Percentiles rank a stretch among this genome's conserved stretches.
Conservation (phyloP, 768 basidiomycete species). For the Flagelloscypha sp. region DNA sequence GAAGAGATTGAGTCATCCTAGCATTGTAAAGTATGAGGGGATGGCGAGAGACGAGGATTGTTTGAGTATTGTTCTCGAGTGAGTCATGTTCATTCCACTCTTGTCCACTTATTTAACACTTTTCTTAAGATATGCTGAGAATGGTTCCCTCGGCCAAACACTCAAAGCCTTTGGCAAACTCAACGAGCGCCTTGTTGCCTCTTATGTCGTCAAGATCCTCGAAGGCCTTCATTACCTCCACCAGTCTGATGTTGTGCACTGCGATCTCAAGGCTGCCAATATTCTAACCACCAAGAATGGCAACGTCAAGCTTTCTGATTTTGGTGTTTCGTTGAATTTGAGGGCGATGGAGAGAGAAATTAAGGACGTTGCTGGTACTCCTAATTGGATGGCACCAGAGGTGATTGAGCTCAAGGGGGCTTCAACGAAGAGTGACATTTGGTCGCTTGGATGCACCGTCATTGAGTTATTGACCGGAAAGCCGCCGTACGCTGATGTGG, state of each 20-base stretch:
- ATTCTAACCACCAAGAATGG: constrained; percentile 98
- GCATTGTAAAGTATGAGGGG: constrained; percentile 96
- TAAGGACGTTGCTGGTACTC: constrained; percentile 87
- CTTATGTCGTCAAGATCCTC: constrained; percentile 93
- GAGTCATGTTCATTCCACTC: constrained; percentile 24
- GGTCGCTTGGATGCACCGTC: constrained; percentile 93
- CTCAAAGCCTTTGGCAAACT: constrained; percentile 90
- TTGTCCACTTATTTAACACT: constrained; percentile 11
- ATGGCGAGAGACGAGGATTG: constrained; percentile 86
- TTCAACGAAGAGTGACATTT: constrained; percentile 88
- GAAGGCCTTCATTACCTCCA: constrained; percentile 95
- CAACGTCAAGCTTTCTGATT: constrained; percentile 94
- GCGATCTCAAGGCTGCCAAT: constrained; percentile 97
- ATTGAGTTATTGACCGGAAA: constrained; percentile 88
- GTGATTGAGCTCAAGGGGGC: constrained; percentile 94
- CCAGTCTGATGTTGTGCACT: constrained; percentile 84
- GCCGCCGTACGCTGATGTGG: constrained; percentile 86
- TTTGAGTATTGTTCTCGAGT: constrained; percentile 93
- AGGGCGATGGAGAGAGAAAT: constrained; percentile 82
- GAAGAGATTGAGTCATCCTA: constrained; percentile 84
- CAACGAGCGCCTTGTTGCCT: constrained; percentile 85
- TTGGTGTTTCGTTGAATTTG: constrained; percentile 94
- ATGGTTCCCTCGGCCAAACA: constrained; percentile 89
- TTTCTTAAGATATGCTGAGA: constrained; percentile 78
- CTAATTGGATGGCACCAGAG: constrained; percentile 99